phyloP scores from a whole-genome alignment of 208 protist species.

The Novymonas esmeraldas region DNA sequence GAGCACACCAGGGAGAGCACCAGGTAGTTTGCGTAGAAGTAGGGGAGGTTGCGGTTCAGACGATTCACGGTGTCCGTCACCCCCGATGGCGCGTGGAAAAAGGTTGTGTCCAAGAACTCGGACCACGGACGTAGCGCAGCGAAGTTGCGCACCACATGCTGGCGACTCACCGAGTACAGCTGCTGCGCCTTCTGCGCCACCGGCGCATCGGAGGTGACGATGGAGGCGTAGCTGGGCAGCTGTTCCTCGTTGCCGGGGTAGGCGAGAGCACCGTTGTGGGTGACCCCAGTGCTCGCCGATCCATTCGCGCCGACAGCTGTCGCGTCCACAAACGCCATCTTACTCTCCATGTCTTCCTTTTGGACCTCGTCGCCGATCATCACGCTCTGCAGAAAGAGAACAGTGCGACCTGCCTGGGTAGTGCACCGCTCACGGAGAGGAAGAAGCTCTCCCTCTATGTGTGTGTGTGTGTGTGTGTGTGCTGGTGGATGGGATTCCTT shows the following conservation, averaged over 20 bases:
- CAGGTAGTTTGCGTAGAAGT: slow-evolving; percentile 93
- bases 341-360: slow-evolving; percentile 27
- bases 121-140: slow-evolving; percentile 66
- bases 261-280: slow-evolving; percentile 2
- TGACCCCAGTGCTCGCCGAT: neutral
- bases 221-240: slow-evolving; percentile 34
- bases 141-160: slow-evolving; percentile 43
- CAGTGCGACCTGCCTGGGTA: too few species aligned
- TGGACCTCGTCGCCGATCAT: slow-evolving; percentile 12
- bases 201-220: slow-evolving; percentile 32
- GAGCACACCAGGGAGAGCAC: slow-evolving; percentile 77
- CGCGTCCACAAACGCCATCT: slow-evolving; percentile 47
- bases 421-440: too few species aligned
- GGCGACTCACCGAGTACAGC: slow-evolving; percentile 36
- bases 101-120: slow-evolving; percentile 82
- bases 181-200: slow-evolving; percentile 33
- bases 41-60: slow-evolving; percentile 70
- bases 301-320: neutral
- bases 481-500: neutral
- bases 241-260: slow-evolving; percentile 15
- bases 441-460: neutral
- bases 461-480: neutral
- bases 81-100: slow-evolving; percentile 56
- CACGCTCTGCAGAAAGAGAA: neutral
- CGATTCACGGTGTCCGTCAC: slow-evolving; percentile 64